Evolutionary conservation across 371 early-diverging fungal species (phyloP).

Genomic region (Circinella minor): DNA sequence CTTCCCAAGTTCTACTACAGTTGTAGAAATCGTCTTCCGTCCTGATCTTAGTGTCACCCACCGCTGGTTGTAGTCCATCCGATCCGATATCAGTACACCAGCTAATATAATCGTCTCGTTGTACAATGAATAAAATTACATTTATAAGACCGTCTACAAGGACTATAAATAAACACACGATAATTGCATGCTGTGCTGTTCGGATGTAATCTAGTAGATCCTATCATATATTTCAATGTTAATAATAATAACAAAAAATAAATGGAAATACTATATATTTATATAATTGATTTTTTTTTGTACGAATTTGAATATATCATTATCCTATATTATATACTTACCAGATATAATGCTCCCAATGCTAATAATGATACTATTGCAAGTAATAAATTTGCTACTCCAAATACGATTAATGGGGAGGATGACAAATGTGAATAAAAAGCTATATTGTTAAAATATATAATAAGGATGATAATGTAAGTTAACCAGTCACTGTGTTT

Average conservation of each 20-base stretch:
- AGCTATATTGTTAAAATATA: slow-evolving; percentile 1
- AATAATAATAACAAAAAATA: neutral
- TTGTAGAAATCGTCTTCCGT: slow-evolving; percentile 26
- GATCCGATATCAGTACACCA: slow-evolving; percentile 22
- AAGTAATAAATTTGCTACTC: slow-evolving; percentile 22
- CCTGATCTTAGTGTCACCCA: slow-evolving; percentile 9
- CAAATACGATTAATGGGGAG: slow-evolving; percentile 23
- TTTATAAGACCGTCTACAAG: slow-evolving; percentile 27
- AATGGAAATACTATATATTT: neutral
- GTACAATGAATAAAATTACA: slow-evolving; percentile 24
- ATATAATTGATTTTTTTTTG: no score
- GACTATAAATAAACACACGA: slow-evolving; percentile 19
- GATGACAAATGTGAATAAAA: slow-evolving; percentile 25
- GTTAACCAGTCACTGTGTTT: no score
- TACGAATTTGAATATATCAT: no score
- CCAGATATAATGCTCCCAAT: slow-evolving; percentile 20
- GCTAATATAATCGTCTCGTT: slow-evolving; percentile 16
- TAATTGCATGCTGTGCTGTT: slow-evolving; percentile 8
- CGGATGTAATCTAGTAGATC: slow-evolving; percentile 4
- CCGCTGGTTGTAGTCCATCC: neutral
- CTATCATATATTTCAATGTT: neutral
- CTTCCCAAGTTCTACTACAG: slow-evolving; percentile 30
- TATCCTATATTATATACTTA: slow-evolving; percentile 7
- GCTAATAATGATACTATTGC: slow-evolving; percentile 15
- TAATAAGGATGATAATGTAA: no score